Conservation (phyloP, 225 moss, liverwort and hornwort species). For the Marchantia paleacea region DNA sequence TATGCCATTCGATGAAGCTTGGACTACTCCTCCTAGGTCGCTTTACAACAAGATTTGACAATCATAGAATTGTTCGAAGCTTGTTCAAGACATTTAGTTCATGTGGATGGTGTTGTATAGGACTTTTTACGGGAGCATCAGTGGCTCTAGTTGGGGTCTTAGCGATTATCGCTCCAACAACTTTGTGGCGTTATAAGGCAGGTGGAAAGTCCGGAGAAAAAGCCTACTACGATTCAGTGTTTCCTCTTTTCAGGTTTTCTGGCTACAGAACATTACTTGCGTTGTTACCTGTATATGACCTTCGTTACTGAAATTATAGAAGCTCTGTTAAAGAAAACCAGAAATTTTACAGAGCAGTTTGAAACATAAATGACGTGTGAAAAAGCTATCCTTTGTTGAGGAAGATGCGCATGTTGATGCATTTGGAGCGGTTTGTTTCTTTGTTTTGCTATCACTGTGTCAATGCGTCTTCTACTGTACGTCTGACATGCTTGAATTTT, state of each 20-base stretch:
- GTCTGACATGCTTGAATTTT: neutral
- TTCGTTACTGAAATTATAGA: neutral
- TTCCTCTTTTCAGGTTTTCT: conserved; percentile 26
- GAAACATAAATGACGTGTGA: no score
- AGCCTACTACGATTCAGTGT: conserved; percentile 21
- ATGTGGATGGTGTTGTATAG: conserved; percentile 4
- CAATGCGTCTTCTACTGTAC: neutral
- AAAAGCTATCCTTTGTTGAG: no score
- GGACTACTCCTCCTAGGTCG: no score
- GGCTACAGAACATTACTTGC: neutral
- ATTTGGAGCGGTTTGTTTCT: no score
- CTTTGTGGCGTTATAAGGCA: conserved; percentile 10
- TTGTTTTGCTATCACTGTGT: no score
- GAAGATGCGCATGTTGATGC: no score
- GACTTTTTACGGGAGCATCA: conserved; percentile 20
- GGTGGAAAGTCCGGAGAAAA: neutral
- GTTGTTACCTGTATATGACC: neutral
- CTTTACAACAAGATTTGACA: neutral
- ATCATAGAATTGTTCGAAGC: neutral
- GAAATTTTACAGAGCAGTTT: no score
- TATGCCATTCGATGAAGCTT: no score
- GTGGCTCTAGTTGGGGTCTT: conserved; percentile 17
- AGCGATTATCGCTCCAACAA: conserved; percentile 13
- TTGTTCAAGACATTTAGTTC: neutral
- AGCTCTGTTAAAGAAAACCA: no score